Evolutionary conservation across 139 green algal genomes (phyloP).

Genomic region (Micromonas commoda): DNA sequence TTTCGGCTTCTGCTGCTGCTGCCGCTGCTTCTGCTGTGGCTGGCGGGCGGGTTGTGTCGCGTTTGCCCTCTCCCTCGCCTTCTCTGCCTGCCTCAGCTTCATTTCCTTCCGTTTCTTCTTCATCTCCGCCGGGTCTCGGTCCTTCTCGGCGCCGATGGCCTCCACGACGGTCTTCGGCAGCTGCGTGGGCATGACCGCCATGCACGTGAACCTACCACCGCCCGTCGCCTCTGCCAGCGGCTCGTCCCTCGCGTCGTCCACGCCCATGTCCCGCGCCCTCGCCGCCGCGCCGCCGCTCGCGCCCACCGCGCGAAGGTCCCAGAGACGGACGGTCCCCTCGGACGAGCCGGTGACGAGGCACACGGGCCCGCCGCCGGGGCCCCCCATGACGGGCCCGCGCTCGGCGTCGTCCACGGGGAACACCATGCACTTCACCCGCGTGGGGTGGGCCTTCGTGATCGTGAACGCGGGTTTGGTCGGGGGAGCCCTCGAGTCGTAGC

Average conservation of each 20-base stretch:
- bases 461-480: background rate
- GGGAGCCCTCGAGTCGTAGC: background rate
- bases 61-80: background rate
- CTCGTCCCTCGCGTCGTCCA: too few species aligned
- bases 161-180: background rate
- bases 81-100: background rate
- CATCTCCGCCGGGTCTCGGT: background rate
- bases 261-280: background rate
- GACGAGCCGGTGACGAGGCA: background rate
- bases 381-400: background rate
- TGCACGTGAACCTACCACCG: background rate
- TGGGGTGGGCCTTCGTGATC: background rate
- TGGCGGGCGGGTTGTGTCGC: background rate
- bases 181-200: background rate
- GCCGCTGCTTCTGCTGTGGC: background rate
- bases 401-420: background rate
- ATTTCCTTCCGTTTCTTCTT: background rate
- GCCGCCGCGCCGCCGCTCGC: background rate
- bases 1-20: background rate
- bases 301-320: background rate
- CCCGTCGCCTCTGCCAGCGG: background rate
- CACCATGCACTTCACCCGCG: slow-evolving; percentile 1
- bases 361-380: background rate
- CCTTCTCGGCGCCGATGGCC: background rate
- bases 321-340: background rate